phyloP scores from a whole-genome alignment of 345 rosid species.

The Lenwebbia sp. region DNA sequence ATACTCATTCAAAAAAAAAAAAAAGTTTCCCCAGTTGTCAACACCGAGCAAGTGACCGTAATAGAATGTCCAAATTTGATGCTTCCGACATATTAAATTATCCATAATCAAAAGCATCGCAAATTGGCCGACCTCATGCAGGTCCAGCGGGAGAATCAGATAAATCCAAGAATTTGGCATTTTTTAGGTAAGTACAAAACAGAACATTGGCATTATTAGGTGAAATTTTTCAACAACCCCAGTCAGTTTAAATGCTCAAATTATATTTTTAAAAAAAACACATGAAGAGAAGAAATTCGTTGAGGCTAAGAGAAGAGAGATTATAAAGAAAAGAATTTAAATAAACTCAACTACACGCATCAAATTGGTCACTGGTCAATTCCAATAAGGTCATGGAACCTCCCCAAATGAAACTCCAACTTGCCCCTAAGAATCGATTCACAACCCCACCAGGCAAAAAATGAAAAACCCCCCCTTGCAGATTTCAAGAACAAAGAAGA shows the following conservation, averaged over 20 bases:
- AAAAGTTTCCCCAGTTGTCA: not conserved
- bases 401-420: not conserved
- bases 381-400: conserved; percentile 24
- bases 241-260: not conserved
- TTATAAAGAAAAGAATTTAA: conserved; percentile 17
- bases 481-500: not conserved
- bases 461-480: not conserved
- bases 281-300: not conserved
- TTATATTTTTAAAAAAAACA: not conserved
- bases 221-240: not conserved
- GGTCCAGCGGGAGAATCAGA: not conserved
- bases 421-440: conserved; percentile 10
- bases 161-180: not conserved
- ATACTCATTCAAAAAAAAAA: not conserved
- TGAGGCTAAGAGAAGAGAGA: not conserved
- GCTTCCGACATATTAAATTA: not conserved
- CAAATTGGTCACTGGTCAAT: conserved; percentile 6
- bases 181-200: not conserved
- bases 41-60: not conserved
- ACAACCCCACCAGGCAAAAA: not conserved
- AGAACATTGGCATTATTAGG: not conserved
- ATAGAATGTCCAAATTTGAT: not conserved
- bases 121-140: not conserved
- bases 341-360: conserved; percentile 14
- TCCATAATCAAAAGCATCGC: not conserved